A percentile compares a stretch with the other conserved stretches of the same genome.
Evolutionary conservation across 2,329 filamentous ascomycete genomes (phyloP).

Genomic region (Ustilaginoidea virens): DNA sequence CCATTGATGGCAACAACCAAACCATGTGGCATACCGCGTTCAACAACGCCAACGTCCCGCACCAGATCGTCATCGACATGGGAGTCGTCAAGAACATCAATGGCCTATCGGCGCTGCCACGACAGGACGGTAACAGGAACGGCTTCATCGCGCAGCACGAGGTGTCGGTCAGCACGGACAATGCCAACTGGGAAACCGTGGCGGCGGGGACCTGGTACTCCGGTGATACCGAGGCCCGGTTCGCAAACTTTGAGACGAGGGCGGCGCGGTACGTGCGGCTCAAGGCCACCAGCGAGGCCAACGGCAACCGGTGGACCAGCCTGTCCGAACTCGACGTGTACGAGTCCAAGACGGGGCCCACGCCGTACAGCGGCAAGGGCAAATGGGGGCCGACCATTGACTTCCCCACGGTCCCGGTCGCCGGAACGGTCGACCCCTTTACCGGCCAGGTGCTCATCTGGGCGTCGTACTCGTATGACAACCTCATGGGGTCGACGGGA

Average conservation of each 20-base stretch:
- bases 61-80: constrained; percentile 17
- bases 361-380: constrained; percentile 11
- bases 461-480: constrained; percentile 6
- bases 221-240: constrained; percentile 14
- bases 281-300: constrained; percentile 13
- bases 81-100: constrained; percentile 11
- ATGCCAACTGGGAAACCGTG: constrained; percentile 12
- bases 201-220: constrained; percentile 14
- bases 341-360: constrained; percentile 10
- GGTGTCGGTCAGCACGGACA: constrained; percentile 14
- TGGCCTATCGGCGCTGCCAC: constrained; percentile 15
- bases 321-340: constrained; percentile 17
- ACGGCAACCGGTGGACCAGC: constrained; percentile 16
- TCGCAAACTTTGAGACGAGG: constrained; percentile 16
- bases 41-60: constrained; percentile 8
- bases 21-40: constrained; percentile 15
- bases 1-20: constrained; percentile 13
- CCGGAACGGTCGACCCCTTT: constrained; percentile 3
- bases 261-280: constrained; percentile 15
- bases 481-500: constrained; percentile 4
- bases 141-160: constrained; percentile 14
- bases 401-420: constrained; percentile 20
- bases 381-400: constrained; percentile 19
- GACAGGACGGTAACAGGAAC: constrained; percentile 11
- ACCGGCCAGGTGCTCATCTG: constrained; percentile 4